Evolutionary conservation across 495 filamentous ascomycete species (phyloP), one percentile per base, ranked within the genome.

Genomic region (Lasiosphaeriaceae sp.): DNA sequence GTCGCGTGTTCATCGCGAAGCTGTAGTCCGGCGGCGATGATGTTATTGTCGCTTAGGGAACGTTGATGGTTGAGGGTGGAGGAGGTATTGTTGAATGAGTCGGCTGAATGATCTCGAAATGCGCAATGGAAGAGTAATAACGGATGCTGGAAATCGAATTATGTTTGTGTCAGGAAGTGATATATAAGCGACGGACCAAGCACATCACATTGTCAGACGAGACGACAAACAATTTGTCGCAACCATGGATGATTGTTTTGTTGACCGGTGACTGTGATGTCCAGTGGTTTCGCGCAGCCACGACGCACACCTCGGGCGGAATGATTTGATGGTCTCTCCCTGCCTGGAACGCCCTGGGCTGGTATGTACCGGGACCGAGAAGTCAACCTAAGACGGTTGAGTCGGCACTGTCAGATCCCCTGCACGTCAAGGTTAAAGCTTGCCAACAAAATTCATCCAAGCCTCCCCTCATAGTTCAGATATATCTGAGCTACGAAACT

Each of bases 1-100:
- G 88, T 61, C 94, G 80, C 54, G 92, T 96, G 68, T 98, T 95
- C 94, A 98, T 98, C 49, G 63, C 78, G 71, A 58, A 26, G 56
- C 4, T 4, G 41, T 48, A 55, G 51, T 56, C 49, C 16, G 44
- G 11, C 16, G 46, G 14, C 19, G 26, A 23, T 22, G 29, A 21
- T 20, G 20, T 23, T 31, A 31, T 31, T 9, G 26, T 9, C 14
- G 54, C 16, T 29, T 14, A 16, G 12, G 39, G 4, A 12, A 17
- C 8, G 39, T 11, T 43, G 8, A 1, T n/a, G 39, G 39, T 5
- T 43, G n/a, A 14, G 24, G 50, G 29, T 11, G 21, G 41, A 29
- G 21, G 16, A 31, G 24, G 24, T 34, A n/a, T 17, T 19, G 47
- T 3, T 4, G 26, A 31, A 31, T 31, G 26, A 31, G 9, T 9